These are phyloP conservation scores for Phytophthora palmivora DNA, from an alignment of 352 stramenopile genomes.

Conservation along the genomic window DNA sequence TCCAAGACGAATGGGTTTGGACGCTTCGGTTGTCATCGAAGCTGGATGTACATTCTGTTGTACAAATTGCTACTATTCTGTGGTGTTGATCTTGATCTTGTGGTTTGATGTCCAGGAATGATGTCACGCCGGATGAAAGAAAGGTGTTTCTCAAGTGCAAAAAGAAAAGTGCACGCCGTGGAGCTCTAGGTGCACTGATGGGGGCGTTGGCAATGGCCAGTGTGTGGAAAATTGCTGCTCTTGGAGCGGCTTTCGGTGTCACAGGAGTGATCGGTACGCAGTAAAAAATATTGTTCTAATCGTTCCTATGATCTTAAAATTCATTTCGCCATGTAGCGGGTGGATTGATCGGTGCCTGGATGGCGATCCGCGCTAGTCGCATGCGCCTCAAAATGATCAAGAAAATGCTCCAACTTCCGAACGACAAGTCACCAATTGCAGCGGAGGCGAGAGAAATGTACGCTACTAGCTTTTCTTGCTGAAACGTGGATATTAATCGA, in stretches of 20 bases:
- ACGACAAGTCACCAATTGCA: slow-evolving; percentile 18
- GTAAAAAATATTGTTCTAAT: background rate
- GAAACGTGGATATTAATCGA: background rate
- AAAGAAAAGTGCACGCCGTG: slow-evolving; percentile 16
- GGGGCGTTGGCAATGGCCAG: slow-evolving; percentile 17
- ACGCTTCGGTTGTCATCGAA: background rate
- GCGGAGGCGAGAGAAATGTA: slow-evolving; percentile 27
- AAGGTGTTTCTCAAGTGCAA: slow-evolving; percentile 19
- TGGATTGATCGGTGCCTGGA: slow-evolving; percentile 13
- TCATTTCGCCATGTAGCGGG: slow-evolving; percentile 8
- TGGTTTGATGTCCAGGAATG: too few species aligned
- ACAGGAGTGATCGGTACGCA: slow-evolving; percentile 18
- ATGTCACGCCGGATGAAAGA: slow-evolving; percentile 15
- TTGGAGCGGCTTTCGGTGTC: slow-evolving; percentile 16
- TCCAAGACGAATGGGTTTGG: slow-evolving; percentile 11
- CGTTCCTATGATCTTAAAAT: background rate
- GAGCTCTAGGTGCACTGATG: slow-evolving; percentile 8
- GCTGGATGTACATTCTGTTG: slow-evolving; percentile 18
- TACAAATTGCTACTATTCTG: too few species aligned
- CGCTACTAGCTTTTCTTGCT: background rate
- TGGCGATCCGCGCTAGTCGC: slow-evolving; percentile 18
- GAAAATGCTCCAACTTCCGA: slow-evolving; percentile 18
- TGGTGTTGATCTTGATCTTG: too few species aligned
- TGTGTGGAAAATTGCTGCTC: slow-evolving; percentile 20
- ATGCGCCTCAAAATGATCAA: slow-evolving; percentile 19